These are phyloP conservation scores for Neurospora tetrasperma DNA, from an alignment of 495 filamentous ascomycete species.

Conservation along the genomic window DNA sequence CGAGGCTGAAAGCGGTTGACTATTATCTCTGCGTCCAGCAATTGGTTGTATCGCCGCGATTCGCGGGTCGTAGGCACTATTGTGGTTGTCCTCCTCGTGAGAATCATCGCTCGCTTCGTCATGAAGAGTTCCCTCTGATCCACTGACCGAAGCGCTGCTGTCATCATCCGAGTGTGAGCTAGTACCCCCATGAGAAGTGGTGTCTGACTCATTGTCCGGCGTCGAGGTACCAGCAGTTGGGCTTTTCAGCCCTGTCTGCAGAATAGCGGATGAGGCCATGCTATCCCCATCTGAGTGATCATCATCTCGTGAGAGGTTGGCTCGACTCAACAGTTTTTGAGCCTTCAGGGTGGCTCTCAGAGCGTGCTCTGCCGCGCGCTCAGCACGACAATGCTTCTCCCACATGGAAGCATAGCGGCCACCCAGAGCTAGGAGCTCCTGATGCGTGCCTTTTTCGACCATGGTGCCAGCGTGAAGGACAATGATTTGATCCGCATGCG, in stretches of 20 bases:
- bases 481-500: slow-evolving; percentile 85
- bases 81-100: not conserved
- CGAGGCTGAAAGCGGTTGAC: slow-evolving; percentile 6
- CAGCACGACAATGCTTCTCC: slow-evolving; percentile 86
- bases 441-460: slow-evolving; percentile 75
- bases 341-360: slow-evolving; percentile 45
- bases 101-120: slow-evolving; percentile 11
- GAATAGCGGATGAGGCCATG: slow-evolving; percentile 22
- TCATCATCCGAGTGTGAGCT: slow-evolving; percentile 11
- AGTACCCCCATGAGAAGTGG: slow-evolving; percentile 6
- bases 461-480: slow-evolving; percentile 82
- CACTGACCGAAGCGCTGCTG: slow-evolving; percentile 9
- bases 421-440: slow-evolving; percentile 64
- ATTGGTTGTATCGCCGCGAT: slow-evolving; percentile 8
- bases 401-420: slow-evolving; percentile 90
- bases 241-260: slow-evolving; percentile 16
- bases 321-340: slow-evolving; percentile 40
- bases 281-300: slow-evolving; percentile 22
- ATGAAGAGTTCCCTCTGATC: slow-evolving; percentile 20
- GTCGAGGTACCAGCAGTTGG: slow-evolving; percentile 3
- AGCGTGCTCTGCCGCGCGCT: slow-evolving; percentile 69
- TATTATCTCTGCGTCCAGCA: slow-evolving; percentile 4
- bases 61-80: not conserved
- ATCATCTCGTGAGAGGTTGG: slow-evolving; percentile 25
- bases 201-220: slow-evolving; percentile 4